Evolutionary conservation across 2,329 filamentous ascomycete genomes (phyloP), one percentile per base, ranked within the genome.

Genomic region (Fusarium sulawesiense): DNA sequence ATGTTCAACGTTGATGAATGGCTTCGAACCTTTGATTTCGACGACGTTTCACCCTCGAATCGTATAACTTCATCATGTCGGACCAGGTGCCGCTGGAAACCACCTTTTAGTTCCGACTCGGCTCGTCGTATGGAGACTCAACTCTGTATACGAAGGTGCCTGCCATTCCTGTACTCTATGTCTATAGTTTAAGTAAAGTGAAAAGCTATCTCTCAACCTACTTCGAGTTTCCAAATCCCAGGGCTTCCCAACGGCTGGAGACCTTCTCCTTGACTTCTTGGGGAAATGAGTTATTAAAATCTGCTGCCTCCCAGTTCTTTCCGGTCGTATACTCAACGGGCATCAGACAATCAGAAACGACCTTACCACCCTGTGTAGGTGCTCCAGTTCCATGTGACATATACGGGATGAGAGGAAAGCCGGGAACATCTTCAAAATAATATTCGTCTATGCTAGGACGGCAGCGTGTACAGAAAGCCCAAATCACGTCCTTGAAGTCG

Each of bases 391-490:
- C 83, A 62, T 86, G 83, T 0, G 74, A 75, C 80, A 84, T 84
- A 62, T 85, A 86, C 5, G 84, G 83, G 20, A 83, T 80, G 1
- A 86, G 68, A 0, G 81, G 80, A 59, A 84, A 84, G 0, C 79
- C 81, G 0, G 70, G 71, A 4, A 81, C 79, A 32, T 86, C 80
- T 14, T 84, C 80, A 56, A 79, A 85, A 54, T 81, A 75, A 4
- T 74, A 77, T 70, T 86, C 84, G 45, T 85, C 83, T 6, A 73
- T 67, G 1, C 74, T 76, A 0, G 83, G 83, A 1, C 83, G 78
- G 63, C 84, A 87, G 4, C 84, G 77, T 1, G 84, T 86, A 7
- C 75, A 77, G 58, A 83, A 84, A 0, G 84, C 84, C 81, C 81
- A 87, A 54, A 84, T 81, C 5, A 86, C 79, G 37, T 86, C 82